These are phyloP conservation scores for Parachaetomium inaequale DNA, from an alignment of 495 filamentous ascomycete genomes.

Conservation along the genomic window DNA sequence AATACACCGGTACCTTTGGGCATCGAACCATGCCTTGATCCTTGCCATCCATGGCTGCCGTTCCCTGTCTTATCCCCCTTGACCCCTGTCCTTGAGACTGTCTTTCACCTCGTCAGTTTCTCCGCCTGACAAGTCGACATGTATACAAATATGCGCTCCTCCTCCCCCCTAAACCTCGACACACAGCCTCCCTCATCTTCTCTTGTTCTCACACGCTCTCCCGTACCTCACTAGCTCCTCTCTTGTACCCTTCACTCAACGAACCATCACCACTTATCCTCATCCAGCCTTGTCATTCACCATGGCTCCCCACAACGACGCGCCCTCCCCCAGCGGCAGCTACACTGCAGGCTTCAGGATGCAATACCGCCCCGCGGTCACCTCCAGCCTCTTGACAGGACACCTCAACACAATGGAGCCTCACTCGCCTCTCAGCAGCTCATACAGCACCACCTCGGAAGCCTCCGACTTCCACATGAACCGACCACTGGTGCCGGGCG, in stretches of 20 bases:
- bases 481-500: slow-evolving; percentile 69
- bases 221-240: background rate
- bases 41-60: slow-evolving; percentile 17
- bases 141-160: slow-evolving; percentile 34
- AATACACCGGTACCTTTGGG: slow-evolving; percentile 3
- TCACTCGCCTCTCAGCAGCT: slow-evolving; percentile 41
- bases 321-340: slow-evolving; percentile 46
- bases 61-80: slow-evolving; percentile 22
- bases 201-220: slow-evolving; percentile 6
- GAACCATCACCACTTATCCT: slow-evolving; percentile 5
- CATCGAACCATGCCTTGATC: slow-evolving; percentile 6
- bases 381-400: slow-evolving; percentile 36
- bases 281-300: slow-evolving; percentile 1
- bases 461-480: slow-evolving; percentile 41
- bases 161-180: slow-evolving; percentile 10
- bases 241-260: slow-evolving; percentile 1
- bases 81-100: slow-evolving; percentile 10
- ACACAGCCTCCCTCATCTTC: slow-evolving; percentile 11
- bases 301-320: slow-evolving; percentile 54
- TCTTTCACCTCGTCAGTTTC: background rate
- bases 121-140: slow-evolving; percentile 13
- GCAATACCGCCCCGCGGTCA: slow-evolving; percentile 34
- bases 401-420: slow-evolving; percentile 30
- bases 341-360: slow-evolving; percentile 46
- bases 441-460: slow-evolving; percentile 43